A percentile compares a stretch with the other conserved stretches of the same genome.
Conservation (phyloP, 225 moss, liverwort and hornwort species). For the Bryoerythrophyllum caledonicum region DNA sequence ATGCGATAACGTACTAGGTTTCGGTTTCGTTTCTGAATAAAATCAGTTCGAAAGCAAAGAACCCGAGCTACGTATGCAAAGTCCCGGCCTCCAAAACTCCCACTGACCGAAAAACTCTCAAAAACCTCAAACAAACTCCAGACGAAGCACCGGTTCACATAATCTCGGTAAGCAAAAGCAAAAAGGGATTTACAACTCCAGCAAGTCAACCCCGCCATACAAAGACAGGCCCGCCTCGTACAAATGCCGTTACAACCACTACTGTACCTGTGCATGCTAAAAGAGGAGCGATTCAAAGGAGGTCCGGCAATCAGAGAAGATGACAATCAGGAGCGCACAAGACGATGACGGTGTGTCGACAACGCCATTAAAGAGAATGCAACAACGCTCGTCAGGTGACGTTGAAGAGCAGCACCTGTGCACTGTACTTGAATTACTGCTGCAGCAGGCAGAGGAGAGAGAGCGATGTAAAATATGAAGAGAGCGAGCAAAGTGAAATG, state of each 20-base stretch:
- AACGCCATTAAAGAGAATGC: conserved; percentile 16
- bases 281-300: conserved; percentile 5
- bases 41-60: neutral
- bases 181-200: neutral
- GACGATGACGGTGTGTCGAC: conserved; percentile 28
- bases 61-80: neutral
- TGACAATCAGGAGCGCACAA: neutral
- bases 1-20: too few relatives aligned
- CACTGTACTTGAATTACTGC: too few relatives aligned
- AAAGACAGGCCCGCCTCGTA: neutral
- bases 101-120: neutral
- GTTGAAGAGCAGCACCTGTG: conserved; percentile 8
- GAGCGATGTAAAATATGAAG: too few relatives aligned
- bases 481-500: too few relatives aligned
- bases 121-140: neutral
- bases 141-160: neutral
- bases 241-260: neutral
- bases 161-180: neutral
- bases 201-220: conserved; percentile 11
- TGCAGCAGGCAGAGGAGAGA: too few relatives aligned
- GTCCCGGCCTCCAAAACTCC: neutral
- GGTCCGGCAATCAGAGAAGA: neutral
- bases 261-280: neutral
- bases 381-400: conserved; percentile 22
- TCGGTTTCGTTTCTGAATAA: too few relatives aligned